Base-by-base conservation (phyloP, 371 early-diverging fungal species). In the Umbelopsis sp. region DNA sequence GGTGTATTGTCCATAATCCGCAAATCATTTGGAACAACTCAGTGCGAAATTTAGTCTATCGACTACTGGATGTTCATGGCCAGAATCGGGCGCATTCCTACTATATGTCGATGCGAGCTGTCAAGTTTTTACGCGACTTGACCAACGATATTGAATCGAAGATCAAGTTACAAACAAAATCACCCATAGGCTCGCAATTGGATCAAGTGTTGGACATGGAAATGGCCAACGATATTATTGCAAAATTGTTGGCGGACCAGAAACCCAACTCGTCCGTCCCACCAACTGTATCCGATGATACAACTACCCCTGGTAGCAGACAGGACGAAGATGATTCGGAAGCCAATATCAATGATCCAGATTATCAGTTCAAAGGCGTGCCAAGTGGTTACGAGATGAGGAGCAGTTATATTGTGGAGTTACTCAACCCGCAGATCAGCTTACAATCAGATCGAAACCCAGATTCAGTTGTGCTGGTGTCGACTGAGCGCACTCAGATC, bases 351-450 rank as follows among this genome's bases (percentile, higher is more conserved):
- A 80, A 89, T 25, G 85, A 86, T 22, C 87, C 88, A 0, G 80
- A 82, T 20, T 51, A 44, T 66, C 76, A 79, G 29, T 44, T 65
- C 12, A 74, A 74, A 50, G 87, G 82, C 50, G 82, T 91, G 20
- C 84, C 89, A 0, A 69, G 69, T 2, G 79, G 81, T 16, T 86
- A 86, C 65, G 69, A 72, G 24, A 82, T 86, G 70, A 87, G 87
- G 50, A 86, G 86, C 69, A 81, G 87, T 41, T 89, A 84, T 70
- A 69, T 90, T 5, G 74, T 92, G n/a, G 86, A 89, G 68, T 71
- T 91, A 24, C 75, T 92, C 8, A 89, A 93, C 71, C 90, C 92
- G 0, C 93, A 93, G 73, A 83, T 93, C 66, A 91, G 78, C 74
- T 83, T 80, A 67, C 91, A 82, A 72, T 87, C 73, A 72, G 75